Conservation (phyloP, 2,329 filamentous ascomycete genomes). For the Penicillium janthinellum region DNA sequence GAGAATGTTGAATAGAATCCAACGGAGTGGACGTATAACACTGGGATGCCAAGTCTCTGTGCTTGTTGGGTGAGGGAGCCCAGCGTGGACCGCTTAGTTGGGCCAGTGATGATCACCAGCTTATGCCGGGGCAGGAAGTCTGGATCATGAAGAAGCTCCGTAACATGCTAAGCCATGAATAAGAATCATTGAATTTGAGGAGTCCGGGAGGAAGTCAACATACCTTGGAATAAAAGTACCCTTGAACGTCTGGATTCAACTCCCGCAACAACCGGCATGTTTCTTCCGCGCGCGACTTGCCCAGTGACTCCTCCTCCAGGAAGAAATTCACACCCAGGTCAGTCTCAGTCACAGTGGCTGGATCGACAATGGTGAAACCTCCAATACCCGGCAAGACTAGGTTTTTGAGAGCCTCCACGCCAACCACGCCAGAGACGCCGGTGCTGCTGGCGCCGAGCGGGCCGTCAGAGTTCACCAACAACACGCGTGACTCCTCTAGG, state of each 20-base stretch:
- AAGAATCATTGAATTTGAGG: background rate
- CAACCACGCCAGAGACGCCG: slow-evolving; percentile 75
- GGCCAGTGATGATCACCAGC: slow-evolving; percentile 63
- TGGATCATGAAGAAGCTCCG: slow-evolving; percentile 40
- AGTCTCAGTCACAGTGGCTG: slow-evolving; percentile 71
- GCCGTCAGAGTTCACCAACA: slow-evolving; percentile 74
- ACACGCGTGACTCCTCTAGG: slow-evolving; percentile 86
- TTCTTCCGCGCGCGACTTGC: slow-evolving; percentile 75
- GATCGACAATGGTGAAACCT: slow-evolving; percentile 86
- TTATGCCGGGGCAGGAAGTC: slow-evolving; percentile 54
- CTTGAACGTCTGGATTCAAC: slow-evolving; percentile 88
- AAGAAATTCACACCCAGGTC: slow-evolving; percentile 98
- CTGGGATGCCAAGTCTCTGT: slow-evolving; percentile 64
- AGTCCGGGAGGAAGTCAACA: slow-evolving; percentile 2
- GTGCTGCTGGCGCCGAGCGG: slow-evolving; percentile 38
- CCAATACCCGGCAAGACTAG: slow-evolving; percentile 93
- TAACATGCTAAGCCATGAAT: slow-evolving; percentile 32
- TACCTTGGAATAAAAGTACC: slow-evolving; percentile 66
- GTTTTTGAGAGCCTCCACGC: slow-evolving; percentile 92
- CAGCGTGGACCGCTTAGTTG: slow-evolving; percentile 57
- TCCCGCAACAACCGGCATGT: slow-evolving; percentile 77
- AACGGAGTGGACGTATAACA: slow-evolving; percentile 82
- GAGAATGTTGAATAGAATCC: slow-evolving; percentile 92
- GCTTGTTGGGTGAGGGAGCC: slow-evolving; percentile 54
- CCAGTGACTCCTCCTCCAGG: slow-evolving; percentile 75